Base-by-base conservation (phyloP, 179 eudicot species). In the Carnegiea gigantea region DNA sequence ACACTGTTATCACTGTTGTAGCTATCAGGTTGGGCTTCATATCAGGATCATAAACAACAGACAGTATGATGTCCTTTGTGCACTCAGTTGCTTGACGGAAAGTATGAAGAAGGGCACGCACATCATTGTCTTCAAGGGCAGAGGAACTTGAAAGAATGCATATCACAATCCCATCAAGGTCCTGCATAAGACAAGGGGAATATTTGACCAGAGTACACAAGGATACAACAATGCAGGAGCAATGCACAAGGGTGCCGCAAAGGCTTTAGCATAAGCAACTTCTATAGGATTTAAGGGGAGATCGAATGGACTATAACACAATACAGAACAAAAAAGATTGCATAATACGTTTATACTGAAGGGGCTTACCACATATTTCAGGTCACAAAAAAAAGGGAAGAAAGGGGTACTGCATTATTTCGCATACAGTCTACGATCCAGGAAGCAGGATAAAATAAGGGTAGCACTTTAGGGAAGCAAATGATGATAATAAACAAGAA, bases 121-220 rank as follows among this genome's bases (percentile, higher is more conserved):
- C 86, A 72, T 92, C 91, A 78, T 81, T 85, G 77, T 85, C 86
- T 73, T 83, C 92, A 75, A 89, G 67, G 48, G 78, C 85, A 79
- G 80, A 90, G 76, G 95, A 89, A 85, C 92, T 90, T 75, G 98
- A 85, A 73, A 92, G 74, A 82, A 92, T 81, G 87, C 97, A 92
- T 78, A 92, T 44, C 76, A 92, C 85, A 72, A 89, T 79, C 38
- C 92, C 95, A 76, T 88, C 83, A 49, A 88, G 84, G 84, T 86
- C 94, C 99, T 95, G 88, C 72, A 70, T 75, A 40, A 49, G 70
- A 64, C 44, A 70, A 73, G 24, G 51, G 17, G 43, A 64, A 64
- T 23, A 44, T 70, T 71, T 84, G 10, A 77, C 21, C 48, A 70
- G 44, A 64, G 53, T 30, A 64, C 30, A 8, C 57, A 12, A 81